Conservation (phyloP, 257 asterid genomes). For the Perilla frutescens region DNA sequence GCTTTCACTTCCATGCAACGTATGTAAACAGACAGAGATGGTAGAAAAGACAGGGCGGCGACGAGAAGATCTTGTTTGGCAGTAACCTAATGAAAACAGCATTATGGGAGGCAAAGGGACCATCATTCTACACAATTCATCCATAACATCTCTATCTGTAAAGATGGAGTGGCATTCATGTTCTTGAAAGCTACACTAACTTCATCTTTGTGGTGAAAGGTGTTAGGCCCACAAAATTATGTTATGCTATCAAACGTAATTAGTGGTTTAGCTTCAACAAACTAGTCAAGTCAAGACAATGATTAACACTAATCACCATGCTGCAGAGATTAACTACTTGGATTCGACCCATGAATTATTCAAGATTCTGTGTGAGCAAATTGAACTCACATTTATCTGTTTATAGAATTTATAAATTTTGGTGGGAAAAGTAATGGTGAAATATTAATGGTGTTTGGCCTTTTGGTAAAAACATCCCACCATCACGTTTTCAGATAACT, state of each 20-base stretch:
- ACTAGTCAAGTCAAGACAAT: background rate
- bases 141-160: slow-evolving; percentile 42
- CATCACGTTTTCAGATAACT: background rate
- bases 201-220: slow-evolving; percentile 42
- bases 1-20: slow-evolving; percentile 47
- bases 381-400: background rate
- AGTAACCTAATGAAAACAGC: slow-evolving; percentile 40
- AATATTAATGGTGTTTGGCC: background rate
- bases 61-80: slow-evolving; percentile 52
- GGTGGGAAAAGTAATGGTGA: background rate
- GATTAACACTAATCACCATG: background rate
- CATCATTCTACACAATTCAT: slow-evolving; percentile 38
- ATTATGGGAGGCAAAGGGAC: slow-evolving; percentile 49
- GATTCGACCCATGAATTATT: background rate
- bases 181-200: slow-evolving; percentile 44
- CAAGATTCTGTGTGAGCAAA: background rate
- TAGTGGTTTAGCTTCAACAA: slow-evolving; percentile 30
- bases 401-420: background rate
- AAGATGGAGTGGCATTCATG: slow-evolving; percentile 46
- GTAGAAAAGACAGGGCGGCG: slow-evolving; percentile 25
- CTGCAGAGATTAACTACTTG: too few relatives aligned
- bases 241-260: slow-evolving; percentile 32
- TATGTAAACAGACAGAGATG: background rate
- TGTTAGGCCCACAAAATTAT: slow-evolving; percentile 48
- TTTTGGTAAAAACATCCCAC: background rate